Evolutionary conservation across 257 asterid species (phyloP).

Genomic region (Nemophila menziesii): DNA sequence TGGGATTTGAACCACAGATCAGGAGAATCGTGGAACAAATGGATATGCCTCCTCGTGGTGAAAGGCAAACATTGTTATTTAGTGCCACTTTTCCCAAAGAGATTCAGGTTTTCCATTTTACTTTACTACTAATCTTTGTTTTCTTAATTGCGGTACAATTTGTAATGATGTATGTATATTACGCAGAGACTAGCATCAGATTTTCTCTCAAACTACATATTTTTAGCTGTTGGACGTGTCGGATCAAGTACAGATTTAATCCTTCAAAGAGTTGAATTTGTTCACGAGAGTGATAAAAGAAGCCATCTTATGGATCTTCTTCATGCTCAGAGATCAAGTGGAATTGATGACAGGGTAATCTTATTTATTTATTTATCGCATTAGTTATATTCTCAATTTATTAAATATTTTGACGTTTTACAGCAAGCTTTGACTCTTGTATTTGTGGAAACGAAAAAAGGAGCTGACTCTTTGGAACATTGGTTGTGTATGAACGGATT

Average conservation of each 20-base stretch:
- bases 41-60: conserved; percentile 89
- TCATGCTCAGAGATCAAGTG: conserved; percentile 60
- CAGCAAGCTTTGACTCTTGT: conserved; percentile 73
- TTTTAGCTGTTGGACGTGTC: conserved; percentile 83
- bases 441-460: conserved; percentile 85
- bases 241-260: conserved; percentile 87
- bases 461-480: conserved; percentile 77
- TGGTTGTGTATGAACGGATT: conserved; percentile 55
- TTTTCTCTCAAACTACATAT: conserved; percentile 71
- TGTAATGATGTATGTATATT: conserved; percentile 7
- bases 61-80: conserved; percentile 83
- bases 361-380: background rate
- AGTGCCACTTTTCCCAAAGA: conserved; percentile 91
- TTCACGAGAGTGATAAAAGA: conserved; percentile 69
- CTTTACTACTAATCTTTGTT: background rate
- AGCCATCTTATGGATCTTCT: conserved; percentile 80
- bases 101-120: conserved; percentile 54
- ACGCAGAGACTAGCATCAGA: conserved; percentile 88
- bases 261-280: conserved; percentile 74
- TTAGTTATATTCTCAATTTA: background rate
- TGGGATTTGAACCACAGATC: conserved; percentile 96
- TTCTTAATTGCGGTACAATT: background rate
- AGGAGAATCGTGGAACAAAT: conserved; percentile 85
- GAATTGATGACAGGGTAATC: conserved; percentile 50
- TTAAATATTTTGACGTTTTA: conserved; percentile 8